These are phyloP conservation scores for Suillus alpinus DNA, from an alignment of 768 basidiomycete species.

Conservation along the genomic window DNA sequence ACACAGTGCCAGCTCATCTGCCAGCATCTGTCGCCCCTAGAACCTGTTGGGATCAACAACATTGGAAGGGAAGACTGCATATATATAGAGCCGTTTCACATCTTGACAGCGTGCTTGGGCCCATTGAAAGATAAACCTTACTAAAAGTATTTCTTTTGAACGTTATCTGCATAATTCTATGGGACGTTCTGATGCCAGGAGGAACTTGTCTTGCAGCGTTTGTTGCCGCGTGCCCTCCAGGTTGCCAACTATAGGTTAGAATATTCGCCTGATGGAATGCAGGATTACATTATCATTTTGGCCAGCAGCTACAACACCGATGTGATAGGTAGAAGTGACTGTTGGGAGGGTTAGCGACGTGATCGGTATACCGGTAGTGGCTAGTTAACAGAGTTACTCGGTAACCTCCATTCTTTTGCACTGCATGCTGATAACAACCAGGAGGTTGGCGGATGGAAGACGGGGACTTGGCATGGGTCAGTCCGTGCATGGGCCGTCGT, in stretches of 20 bases:
- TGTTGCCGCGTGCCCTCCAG: not conserved
- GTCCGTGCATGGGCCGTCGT: not conserved
- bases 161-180: not conserved
- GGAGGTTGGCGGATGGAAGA: no score
- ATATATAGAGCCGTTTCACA: not conserved
- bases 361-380: not conserved
- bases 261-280: not conserved
- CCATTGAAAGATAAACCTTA: not conserved
- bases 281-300: not conserved
- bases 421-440: not conserved
- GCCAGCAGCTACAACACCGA: not conserved
- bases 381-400: not conserved
- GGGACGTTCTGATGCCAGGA: not conserved
- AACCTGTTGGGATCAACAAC: not conserved
- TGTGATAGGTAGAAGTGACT: not conserved
- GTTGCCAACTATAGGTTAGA: not conserved
- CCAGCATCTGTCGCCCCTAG: no score
- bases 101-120: not conserved
- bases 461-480: not conserved
- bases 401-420: not conserved
- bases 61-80: not conserved
- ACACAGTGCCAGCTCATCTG: not conserved
- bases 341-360: not conserved
- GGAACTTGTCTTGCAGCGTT: not conserved
- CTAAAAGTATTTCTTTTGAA: not conserved